These are phyloP conservation scores for Kwoniella mangroviensis DNA, from an alignment of 768 basidiomycete genomes.

Conservation along the genomic window DNA sequence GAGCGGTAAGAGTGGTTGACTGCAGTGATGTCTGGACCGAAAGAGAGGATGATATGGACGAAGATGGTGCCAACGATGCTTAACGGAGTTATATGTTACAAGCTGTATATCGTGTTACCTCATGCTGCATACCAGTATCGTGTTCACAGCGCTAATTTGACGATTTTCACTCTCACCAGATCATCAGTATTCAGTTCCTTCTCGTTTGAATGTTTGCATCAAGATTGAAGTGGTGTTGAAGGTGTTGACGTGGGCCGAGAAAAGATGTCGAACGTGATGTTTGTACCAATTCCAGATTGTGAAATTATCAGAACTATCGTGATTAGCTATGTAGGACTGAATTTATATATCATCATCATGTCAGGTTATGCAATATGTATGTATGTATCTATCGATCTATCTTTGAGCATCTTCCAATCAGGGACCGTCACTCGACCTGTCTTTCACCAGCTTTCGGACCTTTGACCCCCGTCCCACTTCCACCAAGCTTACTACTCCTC, in stretches of 20 bases:
- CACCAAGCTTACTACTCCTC: conserved; percentile 52
- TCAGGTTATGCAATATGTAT: background rate
- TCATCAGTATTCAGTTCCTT: no score
- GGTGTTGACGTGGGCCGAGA: no score
- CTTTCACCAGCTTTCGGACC: conserved; percentile 28
- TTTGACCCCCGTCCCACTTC: conserved; percentile 25
- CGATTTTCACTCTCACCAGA: no score
- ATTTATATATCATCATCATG: background rate
- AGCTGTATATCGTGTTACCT: background rate
- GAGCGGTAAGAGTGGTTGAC: background rate
- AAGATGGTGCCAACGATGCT: background rate
- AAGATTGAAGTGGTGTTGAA: no score
- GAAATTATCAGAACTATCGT: no score
- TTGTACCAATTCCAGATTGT: no score
- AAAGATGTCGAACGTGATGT: no score
- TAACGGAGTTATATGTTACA: background rate
- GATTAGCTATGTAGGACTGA: background rate
- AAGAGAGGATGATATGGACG: background rate
- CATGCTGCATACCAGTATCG: background rate
- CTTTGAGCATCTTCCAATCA: background rate
- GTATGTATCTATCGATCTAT: background rate
- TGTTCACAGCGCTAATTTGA: no score
- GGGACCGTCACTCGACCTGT: conserved; percentile 12
- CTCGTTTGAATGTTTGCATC: no score
- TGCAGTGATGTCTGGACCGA: conserved; percentile 2